Evolutionary conservation across 2,329 filamentous ascomycete genomes (phyloP).

Genomic region (Alternaria infectoria): DNA sequence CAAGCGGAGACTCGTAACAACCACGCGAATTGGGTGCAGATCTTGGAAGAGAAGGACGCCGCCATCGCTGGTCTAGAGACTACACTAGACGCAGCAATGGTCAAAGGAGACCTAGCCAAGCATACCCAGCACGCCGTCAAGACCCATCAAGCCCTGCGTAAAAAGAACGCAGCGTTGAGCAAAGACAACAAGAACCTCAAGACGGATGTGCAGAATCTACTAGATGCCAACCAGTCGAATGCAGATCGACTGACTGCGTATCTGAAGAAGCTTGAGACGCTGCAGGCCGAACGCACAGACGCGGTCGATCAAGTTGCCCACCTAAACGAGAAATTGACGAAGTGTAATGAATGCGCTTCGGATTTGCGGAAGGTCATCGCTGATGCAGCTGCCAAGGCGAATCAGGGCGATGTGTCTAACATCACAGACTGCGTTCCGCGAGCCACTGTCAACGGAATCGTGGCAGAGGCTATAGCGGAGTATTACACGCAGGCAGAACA

Average conservation of each 20-base stretch:
- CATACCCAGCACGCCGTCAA: background rate
- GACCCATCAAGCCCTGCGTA: background rate
- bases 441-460: background rate
- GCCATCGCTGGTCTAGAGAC: background rate
- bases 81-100: background rate
- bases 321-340: background rate
- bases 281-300: background rate
- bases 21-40: background rate
- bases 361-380: background rate
- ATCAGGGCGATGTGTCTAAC: background rate
- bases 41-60: background rate
- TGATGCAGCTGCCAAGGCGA: background rate
- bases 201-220: background rate
- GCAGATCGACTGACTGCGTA: background rate
- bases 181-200: background rate
- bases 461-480: background rate
- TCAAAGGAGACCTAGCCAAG: background rate
- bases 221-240: background rate
- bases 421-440: background rate
- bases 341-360: background rate
- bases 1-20: background rate
- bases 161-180: background rate
- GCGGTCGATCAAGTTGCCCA: background rate
- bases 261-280: background rate
- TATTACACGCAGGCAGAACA: background rate